Evolutionary conservation across 2,329 filamentous ascomycete genomes (phyloP), one percentile per base, ranked within the genome.

Genomic region (Diplodia mutila): DNA sequence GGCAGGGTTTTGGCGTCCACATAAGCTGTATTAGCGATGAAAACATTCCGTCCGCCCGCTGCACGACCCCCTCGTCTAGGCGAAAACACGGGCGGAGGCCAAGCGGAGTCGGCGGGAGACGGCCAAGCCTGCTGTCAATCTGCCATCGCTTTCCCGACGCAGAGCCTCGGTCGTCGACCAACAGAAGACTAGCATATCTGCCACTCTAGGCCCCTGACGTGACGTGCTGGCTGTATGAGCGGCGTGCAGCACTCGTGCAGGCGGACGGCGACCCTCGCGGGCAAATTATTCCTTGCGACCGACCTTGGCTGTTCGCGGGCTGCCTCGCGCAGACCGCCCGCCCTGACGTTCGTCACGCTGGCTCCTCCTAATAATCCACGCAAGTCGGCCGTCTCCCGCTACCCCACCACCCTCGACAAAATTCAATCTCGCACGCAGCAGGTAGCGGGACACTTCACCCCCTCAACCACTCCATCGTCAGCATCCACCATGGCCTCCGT

Each of bases 1-100:
- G 59, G 72, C 72, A 12, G 74, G 77, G 5, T 83, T 83, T 72
- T 83, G 82, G 82, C 78, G 77, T 70, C 81, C 80, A 14, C 77
- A 83, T 70, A 80, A 70, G 66, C 68, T 84, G 68, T 83, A 83
- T 72, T 84, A 75, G 80, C 16, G 51, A 23, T 51, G 46, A 52
- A 67, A 61, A 61, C 23, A 46, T 27, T 51, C 59, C 59, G 59
- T 23, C 42, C 59, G 59, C 59, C 59, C 59, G 59, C 49, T 63
- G 27, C 42, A 18, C 29, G 46, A 16, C 42, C 34, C 57, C 64
- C 51, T 39, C 49, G 27, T 49, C 29, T 49, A 32, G 51, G 39
- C 64, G 52, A 66, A 66, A 66, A 64, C 49, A 37, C 59, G 39
- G n/a, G 57, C 66, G 51, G 34, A 51, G 57, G 61, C 27, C 37